A percentile compares a stretch with the other conserved stretches of the same genome.
phyloP scores from a whole-genome alignment of 2,329 filamentous ascomycete species.

The Exophiala oligosperma region DNA sequence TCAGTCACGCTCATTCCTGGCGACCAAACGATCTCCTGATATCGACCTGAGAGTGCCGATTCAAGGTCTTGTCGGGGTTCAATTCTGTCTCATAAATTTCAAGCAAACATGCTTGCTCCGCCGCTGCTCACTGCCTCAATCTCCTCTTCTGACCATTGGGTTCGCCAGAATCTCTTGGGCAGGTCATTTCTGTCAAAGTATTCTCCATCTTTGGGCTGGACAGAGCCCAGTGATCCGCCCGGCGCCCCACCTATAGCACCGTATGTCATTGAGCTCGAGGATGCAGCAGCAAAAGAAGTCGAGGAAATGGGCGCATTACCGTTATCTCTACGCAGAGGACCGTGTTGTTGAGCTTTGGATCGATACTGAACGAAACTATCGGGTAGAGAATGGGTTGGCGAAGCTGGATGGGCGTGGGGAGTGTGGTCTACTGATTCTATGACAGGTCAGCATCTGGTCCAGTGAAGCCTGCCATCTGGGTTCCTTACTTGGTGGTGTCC shows the following conservation, averaged over 20 bases:
- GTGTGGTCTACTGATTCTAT: conserved; percentile 53
- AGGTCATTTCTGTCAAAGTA: conserved; percentile 90
- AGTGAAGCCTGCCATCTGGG: neutral
- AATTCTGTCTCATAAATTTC: conserved; percentile 29
- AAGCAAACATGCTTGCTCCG: conserved; percentile 68
- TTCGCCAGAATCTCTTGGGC: conserved; percentile 76
- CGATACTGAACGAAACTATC: conserved; percentile 57
- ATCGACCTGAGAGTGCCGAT: neutral
- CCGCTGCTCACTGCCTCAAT: conserved; percentile 96
- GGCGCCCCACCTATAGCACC: conserved; percentile 58
- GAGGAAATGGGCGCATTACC: conserved; percentile 28
- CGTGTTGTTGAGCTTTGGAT: conserved; percentile 64
- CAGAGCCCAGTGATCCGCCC: conserved; percentile 70
- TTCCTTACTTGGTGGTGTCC: conserved; percentile 44
- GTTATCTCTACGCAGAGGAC: conserved; percentile 50
- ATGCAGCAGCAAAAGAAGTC: conserved; percentile 16
- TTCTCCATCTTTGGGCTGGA: conserved; percentile 70
- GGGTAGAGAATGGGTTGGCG: conserved; percentile 62
- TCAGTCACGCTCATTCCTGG: too few relatives aligned
- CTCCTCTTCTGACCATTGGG: conserved; percentile 73
- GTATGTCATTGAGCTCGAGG: conserved; percentile 31
- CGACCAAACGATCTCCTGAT: too few relatives aligned
- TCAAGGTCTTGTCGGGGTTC: neutral
- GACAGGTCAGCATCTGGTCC: conserved; percentile 1
- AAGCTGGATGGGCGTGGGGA: conserved; percentile 60